Evolutionary conservation across 176 grass and related monocot genomes (phyloP).

Genomic region (Chrysopogon serrulatus): DNA sequence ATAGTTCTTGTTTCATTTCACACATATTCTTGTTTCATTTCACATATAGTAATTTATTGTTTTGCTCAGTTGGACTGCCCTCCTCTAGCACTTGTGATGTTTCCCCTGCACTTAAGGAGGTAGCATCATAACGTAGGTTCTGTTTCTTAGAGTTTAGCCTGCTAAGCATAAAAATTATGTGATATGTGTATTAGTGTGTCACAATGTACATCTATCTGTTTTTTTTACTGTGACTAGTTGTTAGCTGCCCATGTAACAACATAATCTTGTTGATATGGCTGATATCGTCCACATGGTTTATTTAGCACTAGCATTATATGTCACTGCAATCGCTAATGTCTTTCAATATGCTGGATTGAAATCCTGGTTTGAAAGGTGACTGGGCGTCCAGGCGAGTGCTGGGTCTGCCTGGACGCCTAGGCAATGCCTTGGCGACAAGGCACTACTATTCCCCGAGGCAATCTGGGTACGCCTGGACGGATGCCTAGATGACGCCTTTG

Average conservation of each 20-base stretch:
- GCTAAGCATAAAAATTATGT: not conserved
- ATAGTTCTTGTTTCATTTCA: not conserved
- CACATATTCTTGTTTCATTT: too few species aligned
- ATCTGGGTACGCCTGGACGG: too few species aligned
- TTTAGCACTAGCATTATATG: not conserved
- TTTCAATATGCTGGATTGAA: not conserved
- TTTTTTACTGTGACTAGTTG: not conserved
- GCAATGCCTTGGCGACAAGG: too few species aligned
- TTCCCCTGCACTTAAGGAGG: conserved; percentile 7
- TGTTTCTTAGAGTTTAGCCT: not conserved
- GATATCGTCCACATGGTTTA: not conserved
- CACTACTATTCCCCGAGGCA: too few species aligned
- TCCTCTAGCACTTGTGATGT: not conserved
- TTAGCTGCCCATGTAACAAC: not conserved
- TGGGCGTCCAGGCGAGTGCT: too few species aligned
- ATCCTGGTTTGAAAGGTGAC: too few species aligned
- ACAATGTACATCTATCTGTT: not conserved
- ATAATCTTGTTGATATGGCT: not conserved
- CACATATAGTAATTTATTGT: not conserved
- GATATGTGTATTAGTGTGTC: not conserved
- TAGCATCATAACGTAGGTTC: not conserved
- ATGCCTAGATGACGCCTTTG: too few species aligned
- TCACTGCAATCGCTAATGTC: not conserved
- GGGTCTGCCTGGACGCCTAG: too few species aligned
- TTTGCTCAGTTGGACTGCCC: not conserved